A percentile compares a stretch with the other conserved stretches of the same genome.
Evolutionary conservation across 192 early-diverging fungal species (phyloP).

Genomic region (Umbelopsis vinacea): DNA sequence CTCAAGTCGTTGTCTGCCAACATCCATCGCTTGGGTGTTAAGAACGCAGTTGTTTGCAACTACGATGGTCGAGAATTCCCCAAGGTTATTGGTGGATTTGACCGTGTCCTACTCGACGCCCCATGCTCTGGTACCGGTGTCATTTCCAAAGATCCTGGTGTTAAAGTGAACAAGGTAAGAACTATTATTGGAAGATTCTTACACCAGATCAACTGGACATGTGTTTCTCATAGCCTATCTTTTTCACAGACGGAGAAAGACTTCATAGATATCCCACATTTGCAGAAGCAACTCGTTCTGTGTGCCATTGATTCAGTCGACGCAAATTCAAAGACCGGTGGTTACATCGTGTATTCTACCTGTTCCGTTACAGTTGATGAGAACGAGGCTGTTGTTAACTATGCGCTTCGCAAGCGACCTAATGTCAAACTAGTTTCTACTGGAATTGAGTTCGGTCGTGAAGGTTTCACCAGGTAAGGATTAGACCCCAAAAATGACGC

Average conservation of each 20-base stretch:
- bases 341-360: conserved; percentile 97
- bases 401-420: conserved; percentile 92
- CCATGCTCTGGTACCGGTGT: conserved; percentile 99
- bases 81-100: conserved; percentile 94
- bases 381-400: conserved; percentile 97
- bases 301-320: conserved; percentile 97
- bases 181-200: neutral
- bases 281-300: conserved; percentile 96
- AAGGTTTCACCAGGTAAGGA: conserved; percentile 77
- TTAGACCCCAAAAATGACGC: neutral
- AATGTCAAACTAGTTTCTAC: conserved; percentile 92
- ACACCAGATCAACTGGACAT: no score
- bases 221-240: no score
- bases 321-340: conserved; percentile 91
- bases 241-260: conserved; percentile 73
- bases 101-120: conserved; percentile 95
- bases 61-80: conserved; percentile 99
- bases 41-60: conserved; percentile 73
- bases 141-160: conserved; percentile 96
- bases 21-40: conserved; percentile 33
- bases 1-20: conserved; percentile 77
- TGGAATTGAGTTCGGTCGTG: conserved; percentile 91
- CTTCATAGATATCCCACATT: conserved; percentile 88
- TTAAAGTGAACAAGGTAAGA: conserved; percentile 90
- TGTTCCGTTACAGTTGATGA: conserved; percentile 98